Conservation (phyloP, 139 green algal genomes). For the Chlorella sp. region DNA sequence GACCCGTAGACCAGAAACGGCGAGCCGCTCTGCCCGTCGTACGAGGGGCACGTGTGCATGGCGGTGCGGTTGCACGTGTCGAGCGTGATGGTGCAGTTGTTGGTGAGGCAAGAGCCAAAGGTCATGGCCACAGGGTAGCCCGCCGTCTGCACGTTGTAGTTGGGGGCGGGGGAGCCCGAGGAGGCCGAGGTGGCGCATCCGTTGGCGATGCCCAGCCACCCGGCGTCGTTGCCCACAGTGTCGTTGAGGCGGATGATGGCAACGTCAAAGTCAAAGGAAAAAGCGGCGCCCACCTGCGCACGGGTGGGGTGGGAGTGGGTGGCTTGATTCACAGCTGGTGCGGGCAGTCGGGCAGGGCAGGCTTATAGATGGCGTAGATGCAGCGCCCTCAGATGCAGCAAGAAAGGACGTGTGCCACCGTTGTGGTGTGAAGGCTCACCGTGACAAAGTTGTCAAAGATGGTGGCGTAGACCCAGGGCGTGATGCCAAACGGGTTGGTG, state of each 20-base stretch:
- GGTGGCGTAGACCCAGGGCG: constrained; percentile 38
- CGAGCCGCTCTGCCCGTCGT: background rate
- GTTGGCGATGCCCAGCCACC: constrained; percentile 4
- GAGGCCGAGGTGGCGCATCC: background rate
- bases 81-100: background rate
- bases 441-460: constrained; percentile 19
- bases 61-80: background rate
- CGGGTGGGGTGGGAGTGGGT: too few relatives aligned
- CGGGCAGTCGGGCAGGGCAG: too few relatives aligned
- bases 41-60: constrained; percentile 1
- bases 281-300: background rate
- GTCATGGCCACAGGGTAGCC: background rate
- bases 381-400: too few relatives aligned
- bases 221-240: constrained; percentile 1
- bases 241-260: constrained; percentile 6
- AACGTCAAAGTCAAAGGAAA: constrained; percentile 4
- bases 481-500: constrained; percentile 34
- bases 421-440: too few relatives aligned
- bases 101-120: background rate
- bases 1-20: background rate
- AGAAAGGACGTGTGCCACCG: too few relatives aligned
- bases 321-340: too few relatives aligned
- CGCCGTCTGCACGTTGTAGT: background rate
- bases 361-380: too few relatives aligned
- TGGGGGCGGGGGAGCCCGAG: background rate